Conservation (phyloP, 2,329 filamentous ascomycete genomes). For the Diaporthe vaccinii region DNA sequence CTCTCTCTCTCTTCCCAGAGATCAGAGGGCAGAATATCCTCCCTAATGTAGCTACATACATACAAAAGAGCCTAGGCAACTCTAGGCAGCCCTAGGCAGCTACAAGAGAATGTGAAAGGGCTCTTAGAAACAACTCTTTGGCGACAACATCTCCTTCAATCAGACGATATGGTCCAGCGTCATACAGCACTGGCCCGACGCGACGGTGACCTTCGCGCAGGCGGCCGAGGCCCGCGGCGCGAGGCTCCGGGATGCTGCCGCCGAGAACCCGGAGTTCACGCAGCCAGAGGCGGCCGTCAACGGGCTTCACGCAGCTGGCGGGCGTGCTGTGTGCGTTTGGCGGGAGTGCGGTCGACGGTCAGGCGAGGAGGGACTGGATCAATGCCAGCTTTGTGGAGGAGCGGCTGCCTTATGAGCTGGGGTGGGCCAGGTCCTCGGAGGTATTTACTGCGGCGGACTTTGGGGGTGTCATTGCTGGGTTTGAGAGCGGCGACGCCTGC, state of each 20-base stretch:
- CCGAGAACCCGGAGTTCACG: slow-evolving; percentile 28
- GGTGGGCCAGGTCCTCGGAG: background rate
- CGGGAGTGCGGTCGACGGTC: slow-evolving; percentile 1
- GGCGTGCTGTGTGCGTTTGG: slow-evolving; percentile 24
- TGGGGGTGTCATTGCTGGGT: slow-evolving; percentile 1
- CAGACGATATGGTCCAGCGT: slow-evolving; percentile 23
- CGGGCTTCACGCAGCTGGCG: slow-evolving; percentile 13
- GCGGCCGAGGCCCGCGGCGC: slow-evolving; percentile 27
- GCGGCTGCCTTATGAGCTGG: slow-evolving; percentile 4
- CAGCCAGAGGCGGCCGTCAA: slow-evolving; percentile 12
- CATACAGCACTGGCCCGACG: slow-evolving; percentile 15
- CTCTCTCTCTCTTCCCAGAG: too few relatives aligned
- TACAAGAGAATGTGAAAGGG: too few relatives aligned
- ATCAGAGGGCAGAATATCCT: too few relatives aligned
- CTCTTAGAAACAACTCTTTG: too few relatives aligned
- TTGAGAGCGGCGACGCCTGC: background rate
- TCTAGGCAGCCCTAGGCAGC: too few relatives aligned
- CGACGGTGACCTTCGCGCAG: slow-evolving; percentile 21
- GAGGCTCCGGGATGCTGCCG: slow-evolving; percentile 27
- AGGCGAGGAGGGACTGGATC: slow-evolving; percentile 4
- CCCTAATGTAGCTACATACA: too few relatives aligned
- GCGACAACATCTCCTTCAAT: slow-evolving; percentile 33
- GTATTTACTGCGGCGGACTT: slow-evolving; percentile 8
- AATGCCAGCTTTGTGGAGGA: slow-evolving; percentile 19
- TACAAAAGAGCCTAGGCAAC: too few relatives aligned